Evolutionary conservation across 2,329 filamentous ascomycete species (phyloP), one percentile per base, ranked within the genome.

Genomic region (Gliomastix tumulicola): DNA sequence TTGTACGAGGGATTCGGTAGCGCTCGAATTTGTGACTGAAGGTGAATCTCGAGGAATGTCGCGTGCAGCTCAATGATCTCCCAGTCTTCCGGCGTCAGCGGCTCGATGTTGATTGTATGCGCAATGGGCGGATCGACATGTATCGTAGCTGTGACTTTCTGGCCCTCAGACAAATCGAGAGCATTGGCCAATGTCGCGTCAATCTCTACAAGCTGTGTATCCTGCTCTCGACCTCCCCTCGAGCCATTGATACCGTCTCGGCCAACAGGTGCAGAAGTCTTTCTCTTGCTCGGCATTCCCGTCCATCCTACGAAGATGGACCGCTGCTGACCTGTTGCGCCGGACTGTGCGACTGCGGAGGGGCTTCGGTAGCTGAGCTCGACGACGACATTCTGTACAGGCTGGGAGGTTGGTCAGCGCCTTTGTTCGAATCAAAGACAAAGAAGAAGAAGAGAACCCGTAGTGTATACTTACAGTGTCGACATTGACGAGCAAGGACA

Each of bases 11-110:
- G 90, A 57, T 96, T 97, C 18, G 90, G 90, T 17, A 98, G 69
- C 15, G 90, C 90, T 50, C 92, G 83, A 49, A 98, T 89, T 64
- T 98, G 92, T 31, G 83, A 85, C 21, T 95, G 70, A 36, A 98
- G 79, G 58, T 98, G 97, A 45, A 96, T 71, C 55, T 98, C 92
- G 35, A 98, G 70, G 54, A 97, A 98, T 13, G 84, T 92, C 6
- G 92, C 92, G 65, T 98, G 92, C 3, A 98, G 69, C 60, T 98
- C 92, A 49, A 98, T 97, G 51, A 97, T 94, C 62, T 98, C 92
- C 92, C 92, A 98, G 56, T 98, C 92, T 40, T 94, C 88, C 2
- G 90, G 80, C 0, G 92, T 97, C 50, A 97, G 64, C 22, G 92
- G 92, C 57, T 98, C 94, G 49, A 98, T 97, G 55, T 96, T 88